These are phyloP conservation scores for Nicotiana attenuata DNA, from an alignment of 257 asterid genomes.

Conservation along the genomic window DNA sequence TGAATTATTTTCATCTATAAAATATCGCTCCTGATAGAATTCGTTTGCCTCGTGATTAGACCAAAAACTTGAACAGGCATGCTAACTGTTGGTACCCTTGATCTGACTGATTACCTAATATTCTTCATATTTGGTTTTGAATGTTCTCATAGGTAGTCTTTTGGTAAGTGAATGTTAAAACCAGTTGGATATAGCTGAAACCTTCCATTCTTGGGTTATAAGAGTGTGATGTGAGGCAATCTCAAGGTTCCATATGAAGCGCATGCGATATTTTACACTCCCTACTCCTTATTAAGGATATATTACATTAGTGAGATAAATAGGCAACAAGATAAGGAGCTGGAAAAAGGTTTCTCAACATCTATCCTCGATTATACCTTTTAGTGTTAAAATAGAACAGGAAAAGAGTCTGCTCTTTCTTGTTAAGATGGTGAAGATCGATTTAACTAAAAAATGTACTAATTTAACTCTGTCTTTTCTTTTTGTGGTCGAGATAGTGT, in stretches of 20 bases:
- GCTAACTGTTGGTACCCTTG: not conserved
- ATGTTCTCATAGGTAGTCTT: not conserved
- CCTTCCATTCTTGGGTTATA: not conserved
- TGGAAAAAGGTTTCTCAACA: not conserved
- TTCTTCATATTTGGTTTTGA: not conserved
- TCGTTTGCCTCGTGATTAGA: not conserved
- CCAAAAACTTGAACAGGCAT: not conserved
- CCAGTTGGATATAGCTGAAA: not conserved
- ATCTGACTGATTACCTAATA: not conserved
- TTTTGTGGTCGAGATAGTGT: not conserved
- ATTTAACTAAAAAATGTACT: not conserved
- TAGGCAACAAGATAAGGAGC: not conserved
- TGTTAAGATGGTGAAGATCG: not conserved
- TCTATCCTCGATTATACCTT: not conserved
- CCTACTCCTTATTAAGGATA: not conserved
- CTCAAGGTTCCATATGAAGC: not conserved
- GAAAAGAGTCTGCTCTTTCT: not conserved
- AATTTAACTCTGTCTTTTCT: not conserved
- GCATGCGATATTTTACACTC: not conserved
- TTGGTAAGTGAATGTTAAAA: not conserved
- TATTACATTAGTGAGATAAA: not conserved
- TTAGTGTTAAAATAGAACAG: not conserved
- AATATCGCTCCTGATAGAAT: not conserved
- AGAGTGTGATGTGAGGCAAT: not conserved
- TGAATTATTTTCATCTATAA: not conserved